Percentiles rank a stretch among this genome's conserved stretches.
These are phyloP conservation scores for Phytopythium mirpurense DNA, from an alignment of 352 stramenopile species.

Conservation along the genomic window DNA sequence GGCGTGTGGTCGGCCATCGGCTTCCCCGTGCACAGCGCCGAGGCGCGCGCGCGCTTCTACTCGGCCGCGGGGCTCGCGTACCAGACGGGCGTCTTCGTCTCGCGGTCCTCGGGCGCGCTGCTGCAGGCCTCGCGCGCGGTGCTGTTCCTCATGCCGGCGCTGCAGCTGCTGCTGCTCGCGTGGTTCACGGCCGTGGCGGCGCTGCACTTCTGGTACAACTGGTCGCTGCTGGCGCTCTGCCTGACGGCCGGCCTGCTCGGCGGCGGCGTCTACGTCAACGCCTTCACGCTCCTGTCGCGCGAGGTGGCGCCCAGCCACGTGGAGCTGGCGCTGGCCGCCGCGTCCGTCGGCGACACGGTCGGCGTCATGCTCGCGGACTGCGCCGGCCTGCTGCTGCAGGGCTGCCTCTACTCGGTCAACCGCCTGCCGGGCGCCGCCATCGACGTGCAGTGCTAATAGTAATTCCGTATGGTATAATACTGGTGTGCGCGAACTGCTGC, in stretches of 20 bases:
- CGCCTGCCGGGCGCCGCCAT: slow-evolving; percentile 1
- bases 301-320: slow-evolving; percentile 64
- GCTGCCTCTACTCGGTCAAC: slow-evolving; percentile 89
- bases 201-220: slow-evolving; percentile 86
- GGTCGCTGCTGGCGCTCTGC: slow-evolving; percentile 68
- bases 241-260: slow-evolving; percentile 88
- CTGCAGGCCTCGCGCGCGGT: slow-evolving; percentile 64
- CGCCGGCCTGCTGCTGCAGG: slow-evolving; percentile 85
- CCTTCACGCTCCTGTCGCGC: slow-evolving; percentile 84
- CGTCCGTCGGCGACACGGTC: slow-evolving; percentile 87
- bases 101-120: slow-evolving; percentile 82
- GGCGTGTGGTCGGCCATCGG: slow-evolving; percentile 93
- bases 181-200: slow-evolving; percentile 85
- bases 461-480: too few relatives aligned
- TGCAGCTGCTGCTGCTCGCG: slow-evolving; percentile 83
- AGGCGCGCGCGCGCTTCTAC: slow-evolving; percentile 86
- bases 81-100: slow-evolving; percentile 92
- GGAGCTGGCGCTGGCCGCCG: slow-evolving; percentile 85
- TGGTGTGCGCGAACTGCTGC: too few relatives aligned
- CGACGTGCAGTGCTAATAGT: neutral
- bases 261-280: slow-evolving; percentile 90
- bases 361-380: slow-evolving; percentile 90
- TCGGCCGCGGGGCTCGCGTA: slow-evolving; percentile 88
- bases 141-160: slow-evolving; percentile 86
- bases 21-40: slow-evolving; percentile 79